Conservation (phyloP, 768 basidiomycete species). For the Xerocomellus intermedius region DNA sequence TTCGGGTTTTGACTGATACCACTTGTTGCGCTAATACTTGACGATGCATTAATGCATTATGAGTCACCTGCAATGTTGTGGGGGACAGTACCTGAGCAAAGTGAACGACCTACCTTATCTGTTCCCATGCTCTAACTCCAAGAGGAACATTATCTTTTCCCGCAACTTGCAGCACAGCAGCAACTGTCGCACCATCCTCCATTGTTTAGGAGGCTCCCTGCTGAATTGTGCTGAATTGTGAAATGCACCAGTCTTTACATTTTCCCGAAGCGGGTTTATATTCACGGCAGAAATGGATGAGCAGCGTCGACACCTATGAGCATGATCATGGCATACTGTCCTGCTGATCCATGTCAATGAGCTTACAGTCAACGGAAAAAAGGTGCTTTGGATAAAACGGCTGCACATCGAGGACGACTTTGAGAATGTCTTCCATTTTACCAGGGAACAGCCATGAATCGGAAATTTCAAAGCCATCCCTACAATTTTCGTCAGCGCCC, state of each 20-base stretch:
- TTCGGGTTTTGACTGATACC: background rate
- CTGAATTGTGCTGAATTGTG: background rate
- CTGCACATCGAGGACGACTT: conserved; percentile 15
- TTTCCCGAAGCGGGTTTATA: background rate
- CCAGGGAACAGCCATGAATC: conserved; percentile 13
- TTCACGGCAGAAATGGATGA: conserved; percentile 19
- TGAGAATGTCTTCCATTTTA: conserved; percentile 20
- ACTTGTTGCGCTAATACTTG: background rate
- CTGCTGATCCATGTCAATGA: conserved; percentile 35
- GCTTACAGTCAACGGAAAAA: conserved; percentile 36
- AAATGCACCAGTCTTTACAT: background rate
- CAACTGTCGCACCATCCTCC: conserved; percentile 32
- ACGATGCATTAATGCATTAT: background rate
- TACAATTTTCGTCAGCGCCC: background rate
- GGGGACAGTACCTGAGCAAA: background rate
- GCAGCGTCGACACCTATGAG: conserved; percentile 17
- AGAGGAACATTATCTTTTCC: too few relatives aligned
- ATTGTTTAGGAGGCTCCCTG: conserved; percentile 28
- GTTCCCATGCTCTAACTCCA: background rate
- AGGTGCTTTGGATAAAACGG: conserved; percentile 18
- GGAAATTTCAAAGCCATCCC: conserved; percentile 18
- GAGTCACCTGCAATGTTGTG: background rate
- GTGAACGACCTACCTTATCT: background rate
- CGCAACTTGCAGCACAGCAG: too few relatives aligned
- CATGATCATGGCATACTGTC: conserved; percentile 15